Base-by-base conservation (phyloP, 2,329 filamentous ascomycete species). In the Microdochium nivale region DNA sequence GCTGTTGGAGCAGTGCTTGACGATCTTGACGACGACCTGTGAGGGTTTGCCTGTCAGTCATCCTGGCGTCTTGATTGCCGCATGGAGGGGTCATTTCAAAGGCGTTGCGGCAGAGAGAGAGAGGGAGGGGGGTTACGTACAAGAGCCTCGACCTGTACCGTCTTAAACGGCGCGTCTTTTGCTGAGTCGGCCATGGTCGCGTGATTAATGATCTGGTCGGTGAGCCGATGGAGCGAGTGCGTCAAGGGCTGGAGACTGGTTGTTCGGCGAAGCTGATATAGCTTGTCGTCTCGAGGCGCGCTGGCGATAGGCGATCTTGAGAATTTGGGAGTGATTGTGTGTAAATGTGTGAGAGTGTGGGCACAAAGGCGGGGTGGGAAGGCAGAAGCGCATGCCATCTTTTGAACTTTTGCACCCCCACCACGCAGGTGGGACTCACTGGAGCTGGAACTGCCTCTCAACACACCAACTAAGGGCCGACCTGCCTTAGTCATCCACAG, bases 11-110 rank as follows among this genome's bases (percentile, higher is more conserved):
- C 88, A 90, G 77, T 96, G 91, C 75, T 95, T 96, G 72, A 95
- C 91, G 69, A 97, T 91, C 79, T 96, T 96, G 87, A 96, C 92
- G 62, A 95, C 88, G 65, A 95, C 88, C 88, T 94, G 61, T 50
- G 33, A 48, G 55, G 51, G 13, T 19, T 23, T 44, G 8, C 40
- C 54, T 62, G 53, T 55, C 40, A 44, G 40, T 23, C 40, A 16
- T n/a, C n/a, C n/a, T n/a, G n/a, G n/a, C n/a, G n/a, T n/a, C n/a
- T n/a, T n/a, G 21, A 24, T 11, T 19, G 16, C 19, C 23, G 19
- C 19, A 23, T 19, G 40, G 40, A 44, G 40, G 40, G 40, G 40
- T 44, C 9, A 24, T 19, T 21, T 16, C 7, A 3, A 21, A 44
- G 3, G 19, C 10, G 16, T 4, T 37, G 5, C 16, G 9, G 13